Evolutionary conservation across 768 basidiomycete species (phyloP).

Genomic region (Tricholoma hemisulphureum): DNA sequence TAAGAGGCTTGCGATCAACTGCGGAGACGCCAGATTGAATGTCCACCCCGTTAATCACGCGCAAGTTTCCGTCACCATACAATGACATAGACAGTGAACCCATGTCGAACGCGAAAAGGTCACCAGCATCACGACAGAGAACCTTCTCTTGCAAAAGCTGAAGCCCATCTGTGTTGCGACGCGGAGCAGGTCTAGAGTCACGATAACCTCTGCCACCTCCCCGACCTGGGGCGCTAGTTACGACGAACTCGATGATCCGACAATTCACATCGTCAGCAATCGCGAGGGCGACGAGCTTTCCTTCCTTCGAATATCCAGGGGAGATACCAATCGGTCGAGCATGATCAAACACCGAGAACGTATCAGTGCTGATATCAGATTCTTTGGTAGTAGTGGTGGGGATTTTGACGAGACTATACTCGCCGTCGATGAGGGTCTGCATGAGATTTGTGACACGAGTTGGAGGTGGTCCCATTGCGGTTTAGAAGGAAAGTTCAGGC

Average conservation of each 20-base stretch:
- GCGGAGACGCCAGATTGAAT: conserved; percentile 52
- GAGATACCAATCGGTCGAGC: conserved; percentile 48
- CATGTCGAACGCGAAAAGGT: conserved; percentile 56
- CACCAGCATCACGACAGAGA: conserved; percentile 43
- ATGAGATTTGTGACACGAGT: conserved; percentile 14
- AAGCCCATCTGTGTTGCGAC: conserved; percentile 21
- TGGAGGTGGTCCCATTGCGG: conserved; percentile 13
- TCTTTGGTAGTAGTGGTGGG: conserved; percentile 27
- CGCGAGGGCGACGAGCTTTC: conserved; percentile 45
- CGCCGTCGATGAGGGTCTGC: conserved; percentile 34
- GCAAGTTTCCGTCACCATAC: conserved; percentile 39
- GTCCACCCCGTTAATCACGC: conserved; percentile 51
- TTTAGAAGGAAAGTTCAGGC: not conserved
- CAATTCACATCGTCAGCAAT: conserved; percentile 39
- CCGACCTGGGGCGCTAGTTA: conserved; percentile 14
- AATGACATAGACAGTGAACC: conserved; percentile 49
- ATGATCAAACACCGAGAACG: conserved; percentile 33
- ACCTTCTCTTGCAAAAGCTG: conserved; percentile 39
- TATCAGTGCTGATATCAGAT: conserved; percentile 18
- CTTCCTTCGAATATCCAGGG: conserved; percentile 44
- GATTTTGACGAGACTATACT: conserved; percentile 23
- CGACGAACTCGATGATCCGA: conserved; percentile 34
- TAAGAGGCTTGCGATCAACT: conserved; percentile 38
- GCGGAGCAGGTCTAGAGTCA: conserved; percentile 13
- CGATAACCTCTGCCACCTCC: conserved; percentile 13